Conservation (phyloP, 805 yeast species). For the Hanseniaspora clermontiae region DNA sequence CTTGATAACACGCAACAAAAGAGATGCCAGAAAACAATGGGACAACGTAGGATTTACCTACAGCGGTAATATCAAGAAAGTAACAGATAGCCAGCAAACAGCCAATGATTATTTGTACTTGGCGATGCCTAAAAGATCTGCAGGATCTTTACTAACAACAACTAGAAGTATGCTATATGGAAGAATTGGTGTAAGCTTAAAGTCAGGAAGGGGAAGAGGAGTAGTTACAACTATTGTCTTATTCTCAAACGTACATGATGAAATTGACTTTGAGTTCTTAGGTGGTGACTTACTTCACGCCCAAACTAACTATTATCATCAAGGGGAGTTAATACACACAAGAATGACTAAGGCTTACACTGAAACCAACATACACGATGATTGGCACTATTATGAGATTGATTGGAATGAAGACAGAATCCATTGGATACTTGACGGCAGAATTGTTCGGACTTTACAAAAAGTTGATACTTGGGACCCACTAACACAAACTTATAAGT, state of each 20-base stretch:
- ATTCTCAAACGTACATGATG: constrained; percentile 79
- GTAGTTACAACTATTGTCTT: constrained; percentile 75
- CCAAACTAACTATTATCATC: constrained; percentile 70
- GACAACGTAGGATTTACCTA: constrained; percentile 51
- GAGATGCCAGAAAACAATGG: constrained; percentile 51
- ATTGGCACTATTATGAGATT: constrained; percentile 62
- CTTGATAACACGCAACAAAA: constrained; percentile 23
- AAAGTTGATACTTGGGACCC: constrained; percentile 52
- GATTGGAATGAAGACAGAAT: constrained; percentile 71
- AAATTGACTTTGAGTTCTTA: constrained; percentile 77
- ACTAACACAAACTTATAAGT: constrained; percentile 40
- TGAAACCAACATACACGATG: constrained; percentile 41
- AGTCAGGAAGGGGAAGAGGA: constrained; percentile 63
- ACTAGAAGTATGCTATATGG: constrained; percentile 79
- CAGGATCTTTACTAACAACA: constrained; percentile 70
- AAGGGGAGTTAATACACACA: constrained; percentile 58
- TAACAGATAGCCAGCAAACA: constrained; percentile 34
- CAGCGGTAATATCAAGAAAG: constrained; percentile 38
- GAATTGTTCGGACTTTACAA: constrained; percentile 46
- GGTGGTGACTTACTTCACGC: constrained; percentile 57
- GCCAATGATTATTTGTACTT: constrained; percentile 31
- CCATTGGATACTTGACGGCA: constrained; percentile 63
- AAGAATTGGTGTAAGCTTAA: constrained; percentile 50
- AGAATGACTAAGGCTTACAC: constrained; percentile 30
- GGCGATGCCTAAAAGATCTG: constrained; percentile 64